Conservation (phyloP, 441 rosid species). For the Gossypium gossypioides region DNA sequence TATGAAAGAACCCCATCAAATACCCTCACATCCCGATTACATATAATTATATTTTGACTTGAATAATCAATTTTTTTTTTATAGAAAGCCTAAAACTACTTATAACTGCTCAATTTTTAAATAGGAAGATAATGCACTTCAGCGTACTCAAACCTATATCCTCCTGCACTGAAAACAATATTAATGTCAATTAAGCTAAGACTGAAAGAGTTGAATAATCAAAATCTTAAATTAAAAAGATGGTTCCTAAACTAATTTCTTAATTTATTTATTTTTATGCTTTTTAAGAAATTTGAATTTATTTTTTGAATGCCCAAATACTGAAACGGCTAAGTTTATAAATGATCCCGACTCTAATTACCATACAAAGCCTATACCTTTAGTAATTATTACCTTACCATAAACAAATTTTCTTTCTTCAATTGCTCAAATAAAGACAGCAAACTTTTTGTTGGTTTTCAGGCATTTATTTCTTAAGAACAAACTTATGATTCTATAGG, state of each 20-base stretch:
- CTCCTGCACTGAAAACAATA: too few species aligned
- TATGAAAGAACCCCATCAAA: too few species aligned
- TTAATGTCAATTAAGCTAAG: too few species aligned
- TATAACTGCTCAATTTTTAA: too few species aligned
- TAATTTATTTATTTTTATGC: not conserved
- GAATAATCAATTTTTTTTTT: too few species aligned
- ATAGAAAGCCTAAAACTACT: too few species aligned
- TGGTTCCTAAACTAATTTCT: not conserved
- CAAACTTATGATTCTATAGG: not conserved
- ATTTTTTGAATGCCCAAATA: conserved; percentile 4
- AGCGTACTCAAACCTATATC: too few species aligned
- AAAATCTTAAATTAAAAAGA: too few species aligned
- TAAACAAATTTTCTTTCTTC: not conserved
- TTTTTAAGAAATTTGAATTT: conserved; percentile 5
- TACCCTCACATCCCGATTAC: too few species aligned
- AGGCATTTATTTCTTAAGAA: not conserved
- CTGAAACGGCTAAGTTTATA: conserved; percentile 10
- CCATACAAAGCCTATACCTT: not conserved
- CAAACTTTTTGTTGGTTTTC: conserved; percentile 4
- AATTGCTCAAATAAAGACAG: conserved; percentile 4
- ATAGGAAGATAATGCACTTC: too few species aligned
- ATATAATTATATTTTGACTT: too few species aligned
- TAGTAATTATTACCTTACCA: conserved; percentile 18
- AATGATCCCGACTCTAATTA: conserved; percentile 14
- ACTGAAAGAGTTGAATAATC: too few species aligned